These are phyloP conservation scores for Xylaria palmicola DNA, from an alignment of 495 filamentous ascomycete genomes.

Conservation along the genomic window DNA sequence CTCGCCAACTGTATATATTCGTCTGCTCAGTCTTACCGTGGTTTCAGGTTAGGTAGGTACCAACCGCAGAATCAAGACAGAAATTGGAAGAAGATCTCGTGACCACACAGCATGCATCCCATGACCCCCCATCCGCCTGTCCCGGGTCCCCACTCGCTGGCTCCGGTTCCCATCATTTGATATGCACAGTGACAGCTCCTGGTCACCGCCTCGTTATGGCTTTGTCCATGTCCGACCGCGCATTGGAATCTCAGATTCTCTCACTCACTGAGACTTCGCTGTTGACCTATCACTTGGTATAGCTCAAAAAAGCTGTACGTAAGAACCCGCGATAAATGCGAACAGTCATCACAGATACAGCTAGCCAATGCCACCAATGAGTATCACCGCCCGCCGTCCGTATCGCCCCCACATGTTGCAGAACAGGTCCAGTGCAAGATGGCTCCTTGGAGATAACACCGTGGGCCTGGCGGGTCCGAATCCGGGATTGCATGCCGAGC, in stretches of 20 bases:
- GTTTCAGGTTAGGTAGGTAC: background rate
- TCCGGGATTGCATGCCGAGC: background rate
- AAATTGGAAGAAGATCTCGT: conserved; percentile 11
- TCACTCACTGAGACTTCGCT: background rate
- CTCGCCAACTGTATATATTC: too few species aligned
- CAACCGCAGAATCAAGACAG: background rate
- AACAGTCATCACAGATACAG: background rate
- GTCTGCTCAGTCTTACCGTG: background rate
- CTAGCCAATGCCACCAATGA: background rate
- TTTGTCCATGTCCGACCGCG: background rate
- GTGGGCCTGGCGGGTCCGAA: background rate
- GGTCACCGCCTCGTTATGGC: conserved; percentile 14
- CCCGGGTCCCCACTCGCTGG: background rate
- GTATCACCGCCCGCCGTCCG: background rate
- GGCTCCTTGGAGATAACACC: background rate
- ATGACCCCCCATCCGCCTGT: conserved; percentile 4
- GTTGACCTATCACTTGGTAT: too few species aligned
- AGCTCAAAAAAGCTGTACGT: too few species aligned
- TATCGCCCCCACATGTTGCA: background rate
- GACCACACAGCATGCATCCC: conserved; percentile 6
- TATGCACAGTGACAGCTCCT: background rate
- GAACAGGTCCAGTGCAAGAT: background rate
- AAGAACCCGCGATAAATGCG: background rate
- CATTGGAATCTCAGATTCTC: background rate
- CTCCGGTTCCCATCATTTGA: background rate